Base-by-base conservation (phyloP, 495 filamentous ascomycete species). In the Geoglossum glabrum region DNA sequence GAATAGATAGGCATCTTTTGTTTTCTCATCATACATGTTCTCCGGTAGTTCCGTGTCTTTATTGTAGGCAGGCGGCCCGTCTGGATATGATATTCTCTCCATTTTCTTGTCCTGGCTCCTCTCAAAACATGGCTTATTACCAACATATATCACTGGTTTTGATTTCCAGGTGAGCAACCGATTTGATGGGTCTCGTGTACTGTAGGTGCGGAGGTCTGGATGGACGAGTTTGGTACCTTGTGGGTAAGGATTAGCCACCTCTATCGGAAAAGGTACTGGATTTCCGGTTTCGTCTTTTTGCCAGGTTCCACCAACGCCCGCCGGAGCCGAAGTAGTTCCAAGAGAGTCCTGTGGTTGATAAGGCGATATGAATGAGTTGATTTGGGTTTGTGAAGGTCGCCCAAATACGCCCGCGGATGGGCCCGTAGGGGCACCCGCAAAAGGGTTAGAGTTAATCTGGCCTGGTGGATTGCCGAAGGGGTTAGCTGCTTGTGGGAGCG, bases 11-110 rank as follows among this genome's bases (percentile, higher is more conserved):
- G 74, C 72, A 55, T 73, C 66, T 67, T 71, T 75, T n/a, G 77
- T 67, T 5, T 72, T 64, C 38, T 79, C 76, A 6, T 70, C 66
- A 45, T 79, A 75, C 56, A 59, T 61, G 3, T 60, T 63, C 9
- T 66, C 63, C 30, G 76, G 72, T 4, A 74, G 69, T 54, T 79
- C 76, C n/a, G 74, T 74, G 51, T 75, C 71, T 51, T 68, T 68
- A 50, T 73, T 74, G 45, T 78, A 76, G 0, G 70, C 64, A 1
- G 83, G 84, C n/a, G 82, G 72, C 0, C 86, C 86, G 30, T 83
- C 70, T 0, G 84, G 82, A 62, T 84, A 85, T 70, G 83, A 82
- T 25, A 90, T 77, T 34, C 73, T 76, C 28, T 77, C 71, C 58
- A 68, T 74, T 4, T 70, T 71, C 43, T 73, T 70, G 58, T 77